Conservation (phyloP, 768 basidiomycete genomes). For the Boletus rufocinnamomeus region DNA sequence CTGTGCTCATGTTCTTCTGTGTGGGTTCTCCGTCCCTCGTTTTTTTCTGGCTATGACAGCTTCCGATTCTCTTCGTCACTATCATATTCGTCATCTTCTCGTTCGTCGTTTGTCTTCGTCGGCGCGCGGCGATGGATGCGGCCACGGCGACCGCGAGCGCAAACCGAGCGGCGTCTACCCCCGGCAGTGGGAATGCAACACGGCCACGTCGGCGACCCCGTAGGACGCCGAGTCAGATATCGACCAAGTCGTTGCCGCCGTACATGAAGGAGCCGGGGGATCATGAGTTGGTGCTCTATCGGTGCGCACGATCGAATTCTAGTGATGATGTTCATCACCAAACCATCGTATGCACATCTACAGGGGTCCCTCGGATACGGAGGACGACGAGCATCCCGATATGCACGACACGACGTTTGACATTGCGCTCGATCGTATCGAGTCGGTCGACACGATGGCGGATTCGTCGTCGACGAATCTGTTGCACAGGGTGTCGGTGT, state of each 20-base stretch:
- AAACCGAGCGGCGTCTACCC: neutral
- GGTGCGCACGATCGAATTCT: constrained; percentile 33
- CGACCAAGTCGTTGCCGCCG: constrained; percentile 71
- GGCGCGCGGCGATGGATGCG: constrained; percentile 9
- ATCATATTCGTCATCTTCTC: constrained; percentile 24
- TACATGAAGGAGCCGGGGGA: constrained; percentile 88
- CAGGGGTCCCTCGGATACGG: constrained; percentile 32
- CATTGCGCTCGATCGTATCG: constrained; percentile 24
- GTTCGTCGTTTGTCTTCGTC: constrained; percentile 26
- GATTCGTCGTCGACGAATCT: constrained; percentile 28
- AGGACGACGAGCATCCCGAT: constrained; percentile 27
- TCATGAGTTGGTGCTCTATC: constrained; percentile 70
- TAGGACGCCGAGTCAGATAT: constrained; percentile 79
- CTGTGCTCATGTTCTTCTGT: constrained; percentile 1
- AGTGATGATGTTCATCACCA: neutral
- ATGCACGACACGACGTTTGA: constrained; percentile 14
- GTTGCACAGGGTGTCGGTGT: constrained; percentile 9
- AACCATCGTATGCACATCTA: neutral
- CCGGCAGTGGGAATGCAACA: constrained; percentile 15
- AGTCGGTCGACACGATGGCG: constrained; percentile 28
- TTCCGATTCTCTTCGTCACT: constrained; percentile 31
- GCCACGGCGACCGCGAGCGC: neutral
- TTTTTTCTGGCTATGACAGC: constrained; percentile 10
- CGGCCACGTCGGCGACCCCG: constrained; percentile 37
- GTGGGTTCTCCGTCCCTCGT: neutral